Percentiles rank a stretch among this genome's conserved stretches.
phyloP scores from a whole-genome alignment of 1,284 basidiomycete genomes.

The Sanghuangporus sanghuang region DNA sequence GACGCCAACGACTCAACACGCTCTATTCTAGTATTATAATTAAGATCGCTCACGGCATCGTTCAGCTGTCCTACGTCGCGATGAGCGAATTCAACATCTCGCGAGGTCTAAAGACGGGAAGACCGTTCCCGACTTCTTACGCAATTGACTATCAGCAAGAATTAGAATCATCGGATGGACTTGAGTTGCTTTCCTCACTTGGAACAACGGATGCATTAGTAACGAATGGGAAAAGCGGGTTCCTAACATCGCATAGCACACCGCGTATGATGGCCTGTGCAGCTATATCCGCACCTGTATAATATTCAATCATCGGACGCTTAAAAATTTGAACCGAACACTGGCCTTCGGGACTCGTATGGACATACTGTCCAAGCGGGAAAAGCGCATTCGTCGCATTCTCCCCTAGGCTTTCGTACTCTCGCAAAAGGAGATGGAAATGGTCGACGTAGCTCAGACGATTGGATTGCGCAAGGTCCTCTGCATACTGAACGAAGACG shows the following conservation, averaged over 20 bases:
- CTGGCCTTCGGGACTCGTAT: slow-evolving; percentile 32
- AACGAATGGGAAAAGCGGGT: slow-evolving; percentile 2
- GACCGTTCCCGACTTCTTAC: too few relatives aligned
- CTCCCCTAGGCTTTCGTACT: slow-evolving; percentile 39
- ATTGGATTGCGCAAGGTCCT: slow-evolving; percentile 34
- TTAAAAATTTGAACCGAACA: background rate
- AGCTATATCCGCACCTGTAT: slow-evolving; percentile 1
- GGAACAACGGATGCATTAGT: slow-evolving; percentile 1
- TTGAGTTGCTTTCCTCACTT: background rate
- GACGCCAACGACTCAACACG: too few relatives aligned
- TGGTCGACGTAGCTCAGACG: slow-evolving; percentile 42
- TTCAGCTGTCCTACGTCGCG: too few relatives aligned
- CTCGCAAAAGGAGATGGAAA: slow-evolving; percentile 38
- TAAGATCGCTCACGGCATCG: too few relatives aligned
- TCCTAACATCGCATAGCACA: background rate
- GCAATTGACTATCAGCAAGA: too few relatives aligned
- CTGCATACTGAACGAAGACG: slow-evolving; percentile 42
- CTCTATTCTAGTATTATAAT: too few relatives aligned
- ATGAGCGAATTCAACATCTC: too few relatives aligned
- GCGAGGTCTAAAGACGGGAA: too few relatives aligned
- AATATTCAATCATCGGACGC: background rate
- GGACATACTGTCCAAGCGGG: slow-evolving; percentile 41
- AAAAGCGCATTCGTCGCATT: slow-evolving; percentile 36
- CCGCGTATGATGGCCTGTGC: slow-evolving; percentile 7
- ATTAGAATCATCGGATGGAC: background rate